Evolutionary conservation across 768 basidiomycete species (phyloP), one percentile per base, ranked within the genome.

Genomic region (Amylocystis lapponica): DNA sequence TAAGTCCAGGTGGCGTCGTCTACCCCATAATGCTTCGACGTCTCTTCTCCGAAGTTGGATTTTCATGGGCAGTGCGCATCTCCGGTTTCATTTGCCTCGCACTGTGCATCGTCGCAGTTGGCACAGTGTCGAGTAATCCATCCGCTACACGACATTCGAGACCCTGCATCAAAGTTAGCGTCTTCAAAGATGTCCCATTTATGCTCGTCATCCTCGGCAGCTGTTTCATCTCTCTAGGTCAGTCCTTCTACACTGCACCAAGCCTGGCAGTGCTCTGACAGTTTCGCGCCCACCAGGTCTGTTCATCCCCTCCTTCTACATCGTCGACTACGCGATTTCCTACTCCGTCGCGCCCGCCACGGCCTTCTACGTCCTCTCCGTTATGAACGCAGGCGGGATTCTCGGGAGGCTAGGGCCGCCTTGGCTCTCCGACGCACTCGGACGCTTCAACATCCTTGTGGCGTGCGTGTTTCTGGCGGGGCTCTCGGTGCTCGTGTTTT

Each of bases 271-370:
- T n/a, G n/a, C n/a, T 12, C 19, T 26, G 16, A 32, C 6, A 21
- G 5, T 6, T 13, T n/a, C n/a, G n/a, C n/a, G n/a, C n/a, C n/a
- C n/a, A n/a, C n/a, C 51, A 86, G 84, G 83, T 21, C 63, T 85
- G 4, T 86, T 83, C 62, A 79, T 78, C 19, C 84, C 84, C 6
- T 80, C 76, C 58, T 81, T 84, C 56, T 87, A 78, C 64, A 76
- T 87, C 41, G 73, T 76, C 17, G 71, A 75, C 38, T 84, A 79
- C 58, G 66, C 81, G 16, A 64, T 66, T 42, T 69, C 68, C 32
- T 61, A 55, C 56, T 36, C 54, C 36, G 60, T 75, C 29, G 47
- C 69, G 3, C 40, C 68, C 6, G 42, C 62, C 32, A 63, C 61
- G 21, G 67, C 75, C 0, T 77, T 81, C 62, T 72, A 71, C 50